These are phyloP conservation scores for Tolypocladium endophyticum DNA, from an alignment of 2,329 filamentous ascomycete species.

Conservation along the genomic window DNA sequence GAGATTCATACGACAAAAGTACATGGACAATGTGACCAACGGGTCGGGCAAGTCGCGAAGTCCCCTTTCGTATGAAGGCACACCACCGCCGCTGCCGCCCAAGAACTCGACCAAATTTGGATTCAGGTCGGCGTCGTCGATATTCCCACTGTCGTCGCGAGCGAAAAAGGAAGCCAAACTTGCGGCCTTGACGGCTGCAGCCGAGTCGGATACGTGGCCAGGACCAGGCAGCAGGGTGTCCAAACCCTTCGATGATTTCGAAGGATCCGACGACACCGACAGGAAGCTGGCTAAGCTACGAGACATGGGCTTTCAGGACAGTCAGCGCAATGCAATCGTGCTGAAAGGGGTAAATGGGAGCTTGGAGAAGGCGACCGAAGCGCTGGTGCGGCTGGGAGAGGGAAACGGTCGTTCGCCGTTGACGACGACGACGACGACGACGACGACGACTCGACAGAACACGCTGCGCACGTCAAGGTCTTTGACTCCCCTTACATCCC, in stretches of 20 bases:
- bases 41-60: slow-evolving; percentile 30
- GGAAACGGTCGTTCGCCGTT: slow-evolving; percentile 35
- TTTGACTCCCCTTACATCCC: slow-evolving; percentile 40
- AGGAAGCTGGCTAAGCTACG: slow-evolving; percentile 66
- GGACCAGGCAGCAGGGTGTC: slow-evolving; percentile 53
- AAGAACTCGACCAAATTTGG: slow-evolving; percentile 54
- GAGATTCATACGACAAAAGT: slow-evolving; percentile 89
- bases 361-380: slow-evolving; percentile 76
- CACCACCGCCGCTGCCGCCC: slow-evolving; percentile 49
- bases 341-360: slow-evolving; percentile 78
- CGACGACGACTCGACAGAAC: slow-evolving; percentile 31
- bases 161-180: slow-evolving; percentile 43
- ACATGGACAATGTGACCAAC: slow-evolving; percentile 49
- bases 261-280: slow-evolving; percentile 51
- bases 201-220: slow-evolving; percentile 21
- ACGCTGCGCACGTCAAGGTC: slow-evolving; percentile 38
- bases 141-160: slow-evolving; percentile 52
- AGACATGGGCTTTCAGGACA: slow-evolving; percentile 88
- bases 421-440: slow-evolving; percentile 21
- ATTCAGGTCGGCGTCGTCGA: slow-evolving; percentile 52
- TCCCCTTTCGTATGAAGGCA: slow-evolving; percentile 44
- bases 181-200: slow-evolving; percentile 12
- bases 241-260: slow-evolving; percentile 52
- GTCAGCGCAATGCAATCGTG: slow-evolving; percentile 69
- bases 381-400: slow-evolving; percentile 73